Evolutionary conservation across 2,329 filamentous ascomycete species (phyloP), one percentile per base, ranked within the genome.

Genomic region (Penicillium corylophilum): DNA sequence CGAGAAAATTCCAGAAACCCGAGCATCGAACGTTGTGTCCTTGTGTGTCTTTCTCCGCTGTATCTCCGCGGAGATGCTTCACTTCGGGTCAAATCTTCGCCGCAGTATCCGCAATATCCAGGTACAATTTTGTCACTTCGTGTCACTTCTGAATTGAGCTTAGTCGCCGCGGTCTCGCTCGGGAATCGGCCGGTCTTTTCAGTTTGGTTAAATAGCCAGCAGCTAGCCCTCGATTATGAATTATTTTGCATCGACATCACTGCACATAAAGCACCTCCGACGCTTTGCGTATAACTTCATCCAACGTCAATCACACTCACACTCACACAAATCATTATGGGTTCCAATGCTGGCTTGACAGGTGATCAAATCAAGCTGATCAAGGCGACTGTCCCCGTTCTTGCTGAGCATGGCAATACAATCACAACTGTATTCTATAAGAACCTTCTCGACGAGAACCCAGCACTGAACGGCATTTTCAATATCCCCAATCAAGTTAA

Each of bases 371-470:
- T 81, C 51, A 74, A 79, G 46, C 79, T 87, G 64, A 84, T 91
- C 71, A 86, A 84, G 70, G 79, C 84, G 46, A 90, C 88, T 5
- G 82, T 89, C 53, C 88, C 88, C 2, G 79, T 86, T 29, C 79
- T 91, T 3, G 79, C 79, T 20, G 77, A 85, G 55, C 83, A 90
- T 65, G 88, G 88, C 65, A 79, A 81, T 56, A 77, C 79, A 55
- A 88, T 91, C 68, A 86, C 87, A 5, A 78, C 78, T n/a, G 78
- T 81, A 58, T 90, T 92, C 75, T 91, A 92, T 77, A 77, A 77
- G 55, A 84, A 82, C 64, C 82, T 91, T 77, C 75, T 91, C 22
- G 66, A 67, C 10, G 82, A 83, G 35, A 78, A 89, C 54, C 87
- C 87, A 0, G 79, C 83, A 40, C 80, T 91, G 28, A 82, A 85